Evolutionary conservation across 108 stramenopile genomes (phyloP).

Genomic region (Seminavis robusta): DNA sequence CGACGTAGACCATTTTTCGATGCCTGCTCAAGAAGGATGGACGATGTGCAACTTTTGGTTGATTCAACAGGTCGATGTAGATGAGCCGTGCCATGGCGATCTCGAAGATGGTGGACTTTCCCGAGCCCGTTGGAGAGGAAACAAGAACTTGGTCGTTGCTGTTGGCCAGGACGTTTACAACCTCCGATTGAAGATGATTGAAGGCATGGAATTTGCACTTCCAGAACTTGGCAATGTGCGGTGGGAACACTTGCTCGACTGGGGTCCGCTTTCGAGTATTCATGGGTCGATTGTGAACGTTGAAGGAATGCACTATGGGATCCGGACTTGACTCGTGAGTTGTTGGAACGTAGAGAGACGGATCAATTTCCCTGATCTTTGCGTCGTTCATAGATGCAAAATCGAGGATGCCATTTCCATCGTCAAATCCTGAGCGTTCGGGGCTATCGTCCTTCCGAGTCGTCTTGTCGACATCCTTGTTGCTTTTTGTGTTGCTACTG

Average conservation of each 20-base stretch:
- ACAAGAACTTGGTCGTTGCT: constrained; percentile 92
- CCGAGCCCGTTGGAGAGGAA: constrained; percentile 97
- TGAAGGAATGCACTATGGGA: constrained; percentile 52
- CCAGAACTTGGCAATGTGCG: constrained; percentile 56
- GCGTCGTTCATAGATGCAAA: too few relatives aligned
- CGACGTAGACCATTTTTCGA: constrained; percentile 87
- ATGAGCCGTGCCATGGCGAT: constrained; percentile 90
- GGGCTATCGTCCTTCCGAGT: too few relatives aligned
- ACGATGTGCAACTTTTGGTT: constrained; percentile 23
- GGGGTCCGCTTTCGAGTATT: constrained; percentile 30
- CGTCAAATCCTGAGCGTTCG: too few relatives aligned
- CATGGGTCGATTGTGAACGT: constrained; percentile 43
- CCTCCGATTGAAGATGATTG: constrained; percentile 80
- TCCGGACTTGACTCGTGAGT: background rate
- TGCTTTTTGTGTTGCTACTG: too few relatives aligned
- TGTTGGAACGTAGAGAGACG: constrained; percentile 26
- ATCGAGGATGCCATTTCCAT: too few relatives aligned
- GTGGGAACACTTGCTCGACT: constrained; percentile 45
- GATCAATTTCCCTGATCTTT: constrained; percentile 43
- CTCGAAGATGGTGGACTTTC: constrained; percentile 95
- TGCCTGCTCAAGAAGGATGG: too few relatives aligned
- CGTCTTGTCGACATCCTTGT: too few relatives aligned
- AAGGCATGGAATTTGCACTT: constrained; percentile 53
- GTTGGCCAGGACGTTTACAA: constrained; percentile 43
- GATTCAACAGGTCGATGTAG: constrained; percentile 18